Base-by-base conservation (phyloP, 202 grass and related monocot genomes). In the Elaeis oleifera region DNA sequence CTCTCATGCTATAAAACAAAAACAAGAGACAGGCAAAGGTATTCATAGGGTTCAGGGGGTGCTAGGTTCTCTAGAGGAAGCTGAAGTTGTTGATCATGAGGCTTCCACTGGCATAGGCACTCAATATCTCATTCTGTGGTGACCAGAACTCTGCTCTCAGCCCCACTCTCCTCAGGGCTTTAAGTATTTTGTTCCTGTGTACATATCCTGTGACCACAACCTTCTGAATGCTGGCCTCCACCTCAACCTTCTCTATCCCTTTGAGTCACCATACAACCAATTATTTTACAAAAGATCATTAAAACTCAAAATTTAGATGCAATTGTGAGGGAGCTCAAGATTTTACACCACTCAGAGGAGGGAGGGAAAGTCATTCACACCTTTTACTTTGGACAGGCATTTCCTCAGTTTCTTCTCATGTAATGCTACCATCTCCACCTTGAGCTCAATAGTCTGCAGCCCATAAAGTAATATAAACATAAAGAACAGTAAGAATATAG, bases 351-450 rank as follows among this genome's bases (percentile, higher is more conserved):
- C 4, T 14, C 17, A 27, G 9, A 3, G 23, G 26, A 54, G 56
- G 56, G 19, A 73, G 73, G 23, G 63, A 55, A 59, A 68, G 66
- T 50, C 18, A 51, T 56, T 54, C 64, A 54, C 79, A 97, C 94
- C 94, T 99, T 99, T 99, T 68, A 99, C 94, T 99, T 99, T 99
- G 80, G 94, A 99, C 65, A 99, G 75, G 59, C 88, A 99, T 79
- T 63, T 99, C 56, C 88, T 90, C 68, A 99, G 74, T 76, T 88
- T 89, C 82, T 87, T 99, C 82, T 97, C 94, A 71, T 92, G 94
- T 29, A 99, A 28, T 31, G 94, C 79, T 62, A 99, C 94, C 94
- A 99, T 89, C 71, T 99, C 94, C 60, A 89, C 94, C 84, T 99
- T 99, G 65, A 99, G 71, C 72, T 97, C 94, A 53, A 87, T 84